Evolutionary conservation across 2,329 filamentous ascomycete species (phyloP), one percentile per base, ranked within the genome.

Genomic region (Pyrenochaeta sp.): DNA sequence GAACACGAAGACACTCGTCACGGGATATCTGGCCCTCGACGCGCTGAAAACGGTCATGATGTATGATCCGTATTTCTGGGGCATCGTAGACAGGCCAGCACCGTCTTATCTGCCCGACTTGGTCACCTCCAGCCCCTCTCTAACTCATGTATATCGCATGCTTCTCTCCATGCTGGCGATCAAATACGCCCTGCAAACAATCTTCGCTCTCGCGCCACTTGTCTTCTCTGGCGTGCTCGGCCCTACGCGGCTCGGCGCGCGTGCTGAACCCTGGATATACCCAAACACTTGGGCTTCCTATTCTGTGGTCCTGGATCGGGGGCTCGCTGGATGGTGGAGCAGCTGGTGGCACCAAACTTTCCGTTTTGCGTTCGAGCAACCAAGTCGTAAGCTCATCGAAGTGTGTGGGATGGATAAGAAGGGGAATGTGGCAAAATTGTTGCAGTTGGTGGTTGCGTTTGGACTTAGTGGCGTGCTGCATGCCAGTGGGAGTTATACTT

Each of bases 341-440:
- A 83, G 82, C 24, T 94, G 88, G 84, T 97, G 94, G 94, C 94
- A 98, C 76, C 93, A 97, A 77, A 89, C 90, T 2, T 96, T 97
- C 79, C 90, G 93, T 0, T 84, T 88, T 54, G 87, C 86, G 2
- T 93, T 94, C 71, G 78, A 85, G 39, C 84, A 87, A 3, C 89
- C 90, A 0, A 79, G 84, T 0, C 76, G 75, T 1, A 85, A 80
- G 68, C 67, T 90, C 0, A 65, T 79, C 25, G 59, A 69, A 13
- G 3, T 52, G 0, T 27, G 77, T 2, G 61, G 69, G 0, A 58
- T 79, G 55, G 61, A 79, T 4, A 67, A 63, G 28, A 73, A 65
- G 9, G 54, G 73, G 77, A 8, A 64, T 74, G 59, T 52, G 59
- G 81, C 79, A 0, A 80, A 78, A 56, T 15, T 75, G 1, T 47